Conservation (phyloP, 371 early-diverging fungal species). For the Mortierella sp. region DNA sequence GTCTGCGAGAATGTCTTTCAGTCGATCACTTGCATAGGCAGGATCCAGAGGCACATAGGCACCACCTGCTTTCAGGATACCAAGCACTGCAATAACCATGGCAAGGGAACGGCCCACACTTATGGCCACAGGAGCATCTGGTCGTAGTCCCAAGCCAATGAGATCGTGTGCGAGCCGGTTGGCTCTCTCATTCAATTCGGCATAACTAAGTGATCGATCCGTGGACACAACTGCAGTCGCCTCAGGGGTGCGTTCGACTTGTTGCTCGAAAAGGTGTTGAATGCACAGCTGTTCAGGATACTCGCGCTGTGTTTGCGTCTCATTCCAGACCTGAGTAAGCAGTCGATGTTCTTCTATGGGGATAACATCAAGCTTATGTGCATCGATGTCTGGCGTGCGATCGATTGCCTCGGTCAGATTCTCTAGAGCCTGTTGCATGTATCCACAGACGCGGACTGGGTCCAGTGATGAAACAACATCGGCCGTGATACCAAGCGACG, state of each 20-base stretch:
- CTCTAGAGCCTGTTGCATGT: conserved; percentile 14
- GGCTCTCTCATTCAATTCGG: conserved; percentile 3
- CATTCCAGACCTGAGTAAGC: conserved; percentile 10
- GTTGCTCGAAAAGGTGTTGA: conserved; percentile 20
- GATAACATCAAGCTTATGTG: background rate
- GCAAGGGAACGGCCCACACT: conserved; percentile 5
- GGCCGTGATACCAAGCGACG: conserved; percentile 8
- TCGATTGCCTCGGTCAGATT: conserved; percentile 6
- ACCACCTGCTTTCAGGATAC: conserved; percentile 16
- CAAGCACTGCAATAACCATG: conserved; percentile 3
- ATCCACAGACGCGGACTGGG: conserved; percentile 2
- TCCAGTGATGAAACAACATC: conserved; percentile 5
- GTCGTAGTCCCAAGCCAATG: conserved; percentile 2
- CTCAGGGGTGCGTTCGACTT: background rate
- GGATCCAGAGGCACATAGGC: conserved; percentile 17
- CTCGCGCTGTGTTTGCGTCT: background rate
- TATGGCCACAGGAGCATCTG: conserved; percentile 8
- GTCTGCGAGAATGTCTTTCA: conserved; percentile 3
- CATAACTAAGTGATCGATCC: conserved; percentile 14
- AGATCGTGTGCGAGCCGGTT: conserved; percentile 10
- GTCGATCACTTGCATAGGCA: background rate
- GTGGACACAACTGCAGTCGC: conserved; percentile 17
- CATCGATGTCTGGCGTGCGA: background rate
- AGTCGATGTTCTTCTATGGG: conserved; percentile 6
- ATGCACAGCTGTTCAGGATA: conserved; percentile 3